Evolutionary conservation across 2,329 filamentous ascomycete genomes (phyloP).

Genomic region (Endoconidiophora polonica): DNA sequence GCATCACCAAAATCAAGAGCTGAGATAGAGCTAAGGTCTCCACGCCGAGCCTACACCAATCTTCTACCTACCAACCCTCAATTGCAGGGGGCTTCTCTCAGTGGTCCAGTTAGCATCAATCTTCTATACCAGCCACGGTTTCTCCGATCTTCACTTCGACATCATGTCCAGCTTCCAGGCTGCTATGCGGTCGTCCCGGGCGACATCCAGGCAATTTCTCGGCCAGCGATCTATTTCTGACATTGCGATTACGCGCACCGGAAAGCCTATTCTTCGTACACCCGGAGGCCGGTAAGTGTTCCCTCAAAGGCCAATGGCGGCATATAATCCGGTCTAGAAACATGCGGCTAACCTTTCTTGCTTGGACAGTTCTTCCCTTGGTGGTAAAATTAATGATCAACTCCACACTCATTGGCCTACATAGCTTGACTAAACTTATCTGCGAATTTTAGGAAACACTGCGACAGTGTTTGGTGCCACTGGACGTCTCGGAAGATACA

Average conservation of each 20-base stretch:
- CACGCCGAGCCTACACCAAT: too few species aligned
- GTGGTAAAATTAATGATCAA: constrained; percentile 43
- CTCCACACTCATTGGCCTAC: not conserved
- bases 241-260: constrained; percentile 83
- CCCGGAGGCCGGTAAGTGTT: constrained; percentile 69
- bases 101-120: too few species aligned
- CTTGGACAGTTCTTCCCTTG: constrained; percentile 56
- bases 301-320: not conserved
- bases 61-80: too few species aligned
- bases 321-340: not conserved
- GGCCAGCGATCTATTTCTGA: constrained; percentile 51
- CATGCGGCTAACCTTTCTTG: constrained; percentile 17
- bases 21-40: too few species aligned
- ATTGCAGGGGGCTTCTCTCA: too few species aligned
- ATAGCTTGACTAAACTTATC: not conserved
- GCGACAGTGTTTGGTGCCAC: constrained; percentile 97
- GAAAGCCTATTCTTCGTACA: constrained; percentile 80
- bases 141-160: constrained; percentile 10
- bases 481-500: constrained; percentile 88
- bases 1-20: too few species aligned
- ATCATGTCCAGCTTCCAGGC: constrained; percentile 41
- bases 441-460: constrained; percentile 53
- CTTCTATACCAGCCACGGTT: too few species aligned
- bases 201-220: constrained; percentile 28
- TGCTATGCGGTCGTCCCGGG: constrained; percentile 35